Evolutionary conservation across 495 filamentous ascomycete species (phyloP), one percentile per base, ranked within the genome.

Genomic region (Aspergillus hancockii): DNA sequence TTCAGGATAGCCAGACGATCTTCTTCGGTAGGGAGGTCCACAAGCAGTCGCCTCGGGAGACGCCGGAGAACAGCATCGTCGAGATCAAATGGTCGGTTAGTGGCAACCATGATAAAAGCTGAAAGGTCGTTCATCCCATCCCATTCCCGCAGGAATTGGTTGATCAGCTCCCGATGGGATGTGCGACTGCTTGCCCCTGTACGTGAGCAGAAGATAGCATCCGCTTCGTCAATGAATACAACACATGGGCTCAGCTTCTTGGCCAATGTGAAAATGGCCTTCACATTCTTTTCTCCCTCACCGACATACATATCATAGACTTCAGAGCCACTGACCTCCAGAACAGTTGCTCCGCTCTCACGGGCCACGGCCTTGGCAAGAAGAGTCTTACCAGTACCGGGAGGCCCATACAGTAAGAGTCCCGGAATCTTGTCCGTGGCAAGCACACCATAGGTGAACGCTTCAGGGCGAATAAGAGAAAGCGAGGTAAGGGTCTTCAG

Each of bases 21-120:
- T 38, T 83, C 76, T 62, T 88, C 82, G 0, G 86, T 83, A 0
- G 94, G 94, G 6, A 98, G 80, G 68, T 98, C 94, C 43, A 98
- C 87, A 0, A 98, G 80, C 14, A 98, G 79, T 55, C 91, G 81
- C 22, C 94, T 78, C 8, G 94, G 95, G 21, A 98, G 81, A 30
- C 81, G 75, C 32, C 94, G 82, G 21, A 98, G 84, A 21, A 96
- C 91, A 2, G 94, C 94, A 64, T 98, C 94, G 65, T 98, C 94
- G 1, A 98, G 83, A 65, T 98, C 93, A 58, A 96, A 97, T 0
- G 93, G 93, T 14, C 93, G 79, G 68, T 98, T 98, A 13, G 92
- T 97, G n/a, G 94, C 94, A 0, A 98, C 92, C 95, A 98, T 97
- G 70, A 98, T 95, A 72, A 98, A 98, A 2, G 93, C 91, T 8